Conservation (phyloP, 202 grass and related monocot genomes). For the Cymbopogon flexuosus region DNA sequence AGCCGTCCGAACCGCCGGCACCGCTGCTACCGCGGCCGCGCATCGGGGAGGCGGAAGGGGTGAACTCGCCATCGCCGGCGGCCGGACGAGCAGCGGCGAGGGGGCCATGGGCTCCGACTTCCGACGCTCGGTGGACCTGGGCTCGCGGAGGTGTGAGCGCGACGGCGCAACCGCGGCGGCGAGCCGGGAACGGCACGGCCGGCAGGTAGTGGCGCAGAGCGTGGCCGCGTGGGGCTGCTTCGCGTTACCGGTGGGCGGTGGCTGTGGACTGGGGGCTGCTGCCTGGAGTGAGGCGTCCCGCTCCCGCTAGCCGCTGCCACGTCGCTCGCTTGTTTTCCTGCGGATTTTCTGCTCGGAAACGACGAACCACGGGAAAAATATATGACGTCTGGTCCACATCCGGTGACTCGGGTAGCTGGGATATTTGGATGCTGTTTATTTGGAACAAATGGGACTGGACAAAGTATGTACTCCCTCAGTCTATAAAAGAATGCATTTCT, state of each 20-base stretch:
- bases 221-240: conserved; percentile 4
- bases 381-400: neutral
- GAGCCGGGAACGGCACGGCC: neutral
- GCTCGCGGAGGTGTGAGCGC: neutral
- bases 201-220: conserved; percentile 25
- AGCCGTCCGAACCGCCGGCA: neutral
- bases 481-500: too few relatives aligned
- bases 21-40: neutral
- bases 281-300: neutral
- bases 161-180: neutral
- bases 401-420: too few relatives aligned
- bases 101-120: conserved; percentile 27
- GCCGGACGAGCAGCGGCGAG: conserved; percentile 40
- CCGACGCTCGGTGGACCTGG: neutral
- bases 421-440: neutral
- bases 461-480: neutral
- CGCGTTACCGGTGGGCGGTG: neutral
- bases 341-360: too few relatives aligned
- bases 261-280: neutral
- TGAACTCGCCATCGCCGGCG: conserved; percentile 27
- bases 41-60: conserved; percentile 16
- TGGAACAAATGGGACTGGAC: neutral
- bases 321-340: neutral
- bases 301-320: neutral
- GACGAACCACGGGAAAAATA: neutral